A percentile compares a stretch with the other conserved stretches of the same genome.
Evolutionary conservation across 345 rosid genomes (phyloP).

Genomic region (Sapria himalayana): DNA sequence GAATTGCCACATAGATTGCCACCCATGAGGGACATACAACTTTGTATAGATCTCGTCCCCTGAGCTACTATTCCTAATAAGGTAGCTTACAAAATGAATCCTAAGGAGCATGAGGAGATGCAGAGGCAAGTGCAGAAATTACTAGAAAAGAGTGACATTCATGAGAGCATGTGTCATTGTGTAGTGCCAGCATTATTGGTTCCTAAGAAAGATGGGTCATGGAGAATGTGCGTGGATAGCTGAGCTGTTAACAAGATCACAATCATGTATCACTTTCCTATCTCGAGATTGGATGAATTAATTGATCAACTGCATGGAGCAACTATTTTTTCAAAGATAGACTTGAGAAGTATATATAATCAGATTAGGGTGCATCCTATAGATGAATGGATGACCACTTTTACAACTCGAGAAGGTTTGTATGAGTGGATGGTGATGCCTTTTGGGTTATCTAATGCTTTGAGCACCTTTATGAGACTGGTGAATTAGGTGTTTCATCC

Average conservation of each 20-base stretch:
- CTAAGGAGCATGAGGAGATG: not conserved
- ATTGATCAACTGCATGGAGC: not conserved
- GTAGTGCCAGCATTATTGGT: not conserved
- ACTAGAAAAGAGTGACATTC: not conserved
- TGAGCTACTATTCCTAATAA: not conserved
- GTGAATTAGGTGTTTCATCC: not conserved
- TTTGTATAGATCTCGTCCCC: not conserved
- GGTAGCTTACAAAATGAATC: not conserved
- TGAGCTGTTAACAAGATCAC: not conserved
- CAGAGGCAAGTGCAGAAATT: not conserved
- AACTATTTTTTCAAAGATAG: not conserved
- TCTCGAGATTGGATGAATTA: not conserved
- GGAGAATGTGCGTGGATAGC: not conserved
- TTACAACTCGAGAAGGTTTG: not conserved
- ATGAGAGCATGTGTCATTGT: not conserved
- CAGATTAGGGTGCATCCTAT: not conserved
- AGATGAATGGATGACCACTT: not conserved
- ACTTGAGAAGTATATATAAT: not conserved
- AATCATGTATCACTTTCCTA: not conserved
- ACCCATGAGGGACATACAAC: not conserved
- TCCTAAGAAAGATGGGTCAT: not conserved
- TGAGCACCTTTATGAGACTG: slow-evolving; percentile 1
- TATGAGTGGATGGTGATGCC: no score
- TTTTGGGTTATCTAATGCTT: not conserved
- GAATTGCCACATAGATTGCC: not conserved